phyloP scores from a whole-genome alignment of 257 asterid species.

The Agastache rugosa region DNA sequence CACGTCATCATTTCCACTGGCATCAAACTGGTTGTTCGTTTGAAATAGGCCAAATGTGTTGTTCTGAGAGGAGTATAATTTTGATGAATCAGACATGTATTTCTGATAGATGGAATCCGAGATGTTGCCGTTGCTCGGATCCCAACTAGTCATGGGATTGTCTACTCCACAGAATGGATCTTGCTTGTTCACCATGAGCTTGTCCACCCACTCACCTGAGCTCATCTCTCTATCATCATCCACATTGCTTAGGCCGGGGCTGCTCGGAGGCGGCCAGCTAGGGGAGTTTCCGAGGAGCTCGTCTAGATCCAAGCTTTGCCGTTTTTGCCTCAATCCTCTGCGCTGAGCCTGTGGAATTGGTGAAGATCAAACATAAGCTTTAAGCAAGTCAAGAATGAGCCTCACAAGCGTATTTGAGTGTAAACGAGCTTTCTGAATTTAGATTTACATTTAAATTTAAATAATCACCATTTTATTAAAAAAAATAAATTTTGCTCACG shows the following conservation, averaged over 20 bases:
- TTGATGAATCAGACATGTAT: conserved; percentile 59
- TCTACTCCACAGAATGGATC: conserved; percentile 43
- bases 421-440: too few relatives aligned
- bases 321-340: conserved; percentile 57
- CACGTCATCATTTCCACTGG: conserved; percentile 57
- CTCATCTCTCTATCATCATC: conserved; percentile 60
- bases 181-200: conserved; percentile 88
- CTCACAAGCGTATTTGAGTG: neutral
- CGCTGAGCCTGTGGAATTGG: conserved; percentile 46
- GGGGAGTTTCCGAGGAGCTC: conserved; percentile 70
- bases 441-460: too few relatives aligned
- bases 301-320: conserved; percentile 70
- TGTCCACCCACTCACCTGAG: conserved; percentile 92
- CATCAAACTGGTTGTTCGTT: conserved; percentile 56
- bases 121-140: conserved; percentile 47
- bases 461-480: too few relatives aligned
- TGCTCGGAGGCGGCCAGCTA: conserved; percentile 67
- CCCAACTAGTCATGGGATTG: conserved; percentile 55
- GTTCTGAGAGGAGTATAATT: conserved; percentile 43
- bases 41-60: conserved; percentile 51
- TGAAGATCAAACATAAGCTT: neutral
- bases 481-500: too few relatives aligned
- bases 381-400: neutral
- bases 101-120: conserved; percentile 59
- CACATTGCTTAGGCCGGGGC: conserved; percentile 47